Conservation (phyloP, 805 yeast species). For the Metschnikowia anglica region DNA sequence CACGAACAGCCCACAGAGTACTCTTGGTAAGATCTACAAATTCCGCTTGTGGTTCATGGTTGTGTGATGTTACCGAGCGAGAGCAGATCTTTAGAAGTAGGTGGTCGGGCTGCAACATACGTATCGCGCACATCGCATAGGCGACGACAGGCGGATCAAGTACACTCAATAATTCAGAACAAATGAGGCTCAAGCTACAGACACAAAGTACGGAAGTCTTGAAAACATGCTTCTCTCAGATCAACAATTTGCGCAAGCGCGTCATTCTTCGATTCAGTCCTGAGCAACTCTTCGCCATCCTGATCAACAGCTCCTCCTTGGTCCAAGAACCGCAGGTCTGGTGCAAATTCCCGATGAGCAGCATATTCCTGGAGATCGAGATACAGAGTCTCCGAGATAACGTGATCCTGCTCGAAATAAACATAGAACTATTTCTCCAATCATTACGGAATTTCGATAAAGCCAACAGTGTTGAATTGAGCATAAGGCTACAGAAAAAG, state of each 20-base stretch:
- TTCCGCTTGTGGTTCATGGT: too few relatives aligned
- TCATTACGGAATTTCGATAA: constrained; percentile 57
- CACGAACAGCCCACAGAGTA: background rate
- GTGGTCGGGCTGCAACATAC: background rate
- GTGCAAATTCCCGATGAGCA: constrained; percentile 51
- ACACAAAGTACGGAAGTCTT: constrained; percentile 28
- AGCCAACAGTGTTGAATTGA: constrained; percentile 50
- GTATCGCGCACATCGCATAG: background rate
- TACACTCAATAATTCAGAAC: background rate
- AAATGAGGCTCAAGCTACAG: constrained; percentile 29
- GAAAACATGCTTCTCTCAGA: constrained; percentile 46
- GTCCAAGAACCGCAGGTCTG: constrained; percentile 65
- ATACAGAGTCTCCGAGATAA: constrained; percentile 53
- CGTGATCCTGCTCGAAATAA: constrained; percentile 58
- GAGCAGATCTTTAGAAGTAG: background rate
- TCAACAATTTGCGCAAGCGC: constrained; percentile 51
- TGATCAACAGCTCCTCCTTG: constrained; percentile 41
- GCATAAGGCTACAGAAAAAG: constrained; percentile 51
- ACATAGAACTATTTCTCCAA: constrained; percentile 58
- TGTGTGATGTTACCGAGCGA: too few relatives aligned
- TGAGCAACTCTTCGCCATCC: constrained; percentile 48
- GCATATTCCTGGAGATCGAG: constrained; percentile 50
- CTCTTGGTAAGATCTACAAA: too few relatives aligned
- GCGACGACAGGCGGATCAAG: background rate
- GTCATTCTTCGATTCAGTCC: constrained; percentile 59